Conservation (phyloP, 257 asterid species). For the Galeopsis tetrahit region DNA sequence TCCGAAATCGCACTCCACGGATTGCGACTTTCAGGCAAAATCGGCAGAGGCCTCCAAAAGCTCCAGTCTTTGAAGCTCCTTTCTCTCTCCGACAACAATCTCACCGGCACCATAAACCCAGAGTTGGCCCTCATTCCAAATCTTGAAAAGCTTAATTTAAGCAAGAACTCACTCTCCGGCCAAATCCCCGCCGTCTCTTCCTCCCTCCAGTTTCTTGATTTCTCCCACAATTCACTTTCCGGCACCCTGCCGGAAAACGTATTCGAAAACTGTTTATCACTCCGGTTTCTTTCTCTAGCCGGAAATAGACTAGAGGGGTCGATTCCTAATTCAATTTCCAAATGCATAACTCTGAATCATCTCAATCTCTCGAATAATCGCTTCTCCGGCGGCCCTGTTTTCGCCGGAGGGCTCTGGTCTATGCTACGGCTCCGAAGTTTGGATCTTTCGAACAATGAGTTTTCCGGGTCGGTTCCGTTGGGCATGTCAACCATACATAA, state of each 20-base stretch:
- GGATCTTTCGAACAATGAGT: constrained; percentile 70
- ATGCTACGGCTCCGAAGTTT: constrained; percentile 67
- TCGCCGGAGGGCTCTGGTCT: constrained; percentile 50
- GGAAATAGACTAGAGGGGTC: constrained; percentile 67
- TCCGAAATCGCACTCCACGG: constrained; percentile 61
- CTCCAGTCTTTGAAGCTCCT: constrained; percentile 58
- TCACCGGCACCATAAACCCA: constrained; percentile 59
- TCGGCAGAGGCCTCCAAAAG: constrained; percentile 80
- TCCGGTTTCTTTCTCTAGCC: constrained; percentile 62
- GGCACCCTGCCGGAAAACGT: constrained; percentile 60
- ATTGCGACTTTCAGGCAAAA: constrained; percentile 67
- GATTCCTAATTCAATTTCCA: constrained; percentile 50
- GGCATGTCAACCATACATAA: constrained; percentile 61
- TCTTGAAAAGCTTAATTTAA: constrained; percentile 67
- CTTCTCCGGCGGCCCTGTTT: constrained; percentile 68
- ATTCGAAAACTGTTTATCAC: constrained; percentile 48
- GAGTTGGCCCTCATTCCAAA: constrained; percentile 49
- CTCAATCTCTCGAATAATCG: constrained; percentile 66
- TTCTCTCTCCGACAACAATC: constrained; percentile 73
- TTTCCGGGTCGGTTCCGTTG: constrained; percentile 60
- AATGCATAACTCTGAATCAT: constrained; percentile 61
- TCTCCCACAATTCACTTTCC: constrained; percentile 64
- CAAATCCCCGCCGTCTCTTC: constrained; percentile 49
- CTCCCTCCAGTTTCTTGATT: constrained; percentile 73
- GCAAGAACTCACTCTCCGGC: constrained; percentile 65